phyloP scores from a whole-genome alignment of 2,329 filamentous ascomycete species.

The Fusarium brevicatenulatum region DNA sequence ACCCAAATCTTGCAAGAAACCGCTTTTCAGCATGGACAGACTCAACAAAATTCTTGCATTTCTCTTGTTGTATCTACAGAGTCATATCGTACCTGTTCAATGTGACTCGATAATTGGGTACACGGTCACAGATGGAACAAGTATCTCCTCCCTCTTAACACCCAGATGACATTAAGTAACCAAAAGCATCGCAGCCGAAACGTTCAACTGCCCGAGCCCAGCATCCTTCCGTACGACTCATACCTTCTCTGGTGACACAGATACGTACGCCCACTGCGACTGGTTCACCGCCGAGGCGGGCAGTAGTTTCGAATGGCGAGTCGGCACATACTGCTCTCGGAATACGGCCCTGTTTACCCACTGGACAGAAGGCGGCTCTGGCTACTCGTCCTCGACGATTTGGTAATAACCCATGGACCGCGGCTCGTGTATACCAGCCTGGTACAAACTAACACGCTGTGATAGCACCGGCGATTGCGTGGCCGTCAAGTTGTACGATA shows the following conservation, averaged over 20 bases:
- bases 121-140: not conserved
- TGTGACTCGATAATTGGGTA: not conserved
- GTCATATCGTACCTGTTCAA: fast-evolving
- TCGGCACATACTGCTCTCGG: not conserved
- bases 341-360: not conserved
- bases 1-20: not conserved
- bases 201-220: not conserved
- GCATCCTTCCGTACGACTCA: not conserved
- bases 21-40: not conserved
- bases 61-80: fast-evolving
- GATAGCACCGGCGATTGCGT: not conserved
- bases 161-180: not conserved
- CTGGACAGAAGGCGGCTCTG: not conserved
- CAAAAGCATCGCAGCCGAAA: not conserved
- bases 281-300: not conserved
- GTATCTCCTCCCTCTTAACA: not conserved
- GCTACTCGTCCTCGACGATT: not conserved
- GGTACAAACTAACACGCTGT: not conserved
- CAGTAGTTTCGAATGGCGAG: not conserved
- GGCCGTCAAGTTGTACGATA: not conserved
- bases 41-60: fast-evolving
- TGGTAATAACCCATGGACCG: not conserved
- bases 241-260: not conserved
- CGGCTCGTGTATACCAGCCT: not conserved
- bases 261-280: not conserved